Base-by-base conservation (phyloP, 345 rosid species). In the Erucastrum elatum region DNA sequence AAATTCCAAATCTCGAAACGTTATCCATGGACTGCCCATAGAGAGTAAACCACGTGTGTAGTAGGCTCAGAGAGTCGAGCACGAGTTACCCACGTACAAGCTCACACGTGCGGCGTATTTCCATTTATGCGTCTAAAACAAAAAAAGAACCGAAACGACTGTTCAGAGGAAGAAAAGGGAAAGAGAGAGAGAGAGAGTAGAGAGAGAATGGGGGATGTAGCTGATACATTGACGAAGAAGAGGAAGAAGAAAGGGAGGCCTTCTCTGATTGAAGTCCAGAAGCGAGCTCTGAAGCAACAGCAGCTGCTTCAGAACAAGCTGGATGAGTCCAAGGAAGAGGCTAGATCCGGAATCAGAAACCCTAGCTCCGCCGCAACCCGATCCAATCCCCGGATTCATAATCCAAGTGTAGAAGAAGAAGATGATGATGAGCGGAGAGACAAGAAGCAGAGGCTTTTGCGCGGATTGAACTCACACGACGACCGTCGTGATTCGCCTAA, bases 211-310 rank as follows among this genome's bases (percentile, higher is more conserved):
- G 83, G 84, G 16, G 90, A 88, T 65, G 84, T 80, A 75, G 86
- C 87, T 25, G 87, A 76, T 15, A 81, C 85, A 78, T 72, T 82
- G 86, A 84, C 76, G 83, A 86, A 84, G 97, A 90, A 80, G 95
- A 89, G 88, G 90, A 94, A 89, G 90, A 94, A 94, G 81, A 94
- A 94, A 86, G 97, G 98, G 27, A 87, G 98, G 8, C 98, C 98
- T 3, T 90, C 98, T 66, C 89, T 94, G 0, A 68, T 94, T 25
- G 96, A 94, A 80, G 84, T 94, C 61, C 95, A 94, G 75, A 92
- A 88, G 75, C 97, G 97, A 68, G 87, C 91, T 77, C 86, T 94
- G 70, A 94, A 90, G 77, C 89, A 87, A 33, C 87, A 90, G 62
- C 91, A 87, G 11, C 82, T 70, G 58, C 76, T 78, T 17, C 85